These are phyloP conservation scores for Myxozyma lipomycoides DNA, from an alignment of 805 yeast genomes.

Conservation along the genomic window DNA sequence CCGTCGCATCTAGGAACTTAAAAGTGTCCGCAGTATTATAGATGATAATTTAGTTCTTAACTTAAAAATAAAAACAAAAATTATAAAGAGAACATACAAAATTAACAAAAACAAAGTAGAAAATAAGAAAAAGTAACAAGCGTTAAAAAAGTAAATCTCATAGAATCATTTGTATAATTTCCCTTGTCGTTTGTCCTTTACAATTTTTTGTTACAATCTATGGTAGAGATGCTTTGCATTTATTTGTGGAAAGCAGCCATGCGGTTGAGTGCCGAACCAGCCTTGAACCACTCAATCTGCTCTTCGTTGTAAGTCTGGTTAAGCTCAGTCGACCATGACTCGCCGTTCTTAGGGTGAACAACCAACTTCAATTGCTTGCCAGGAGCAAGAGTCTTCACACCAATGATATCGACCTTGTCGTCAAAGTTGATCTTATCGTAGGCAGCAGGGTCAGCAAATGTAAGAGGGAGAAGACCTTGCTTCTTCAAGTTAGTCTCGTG, in stretches of 20 bases:
- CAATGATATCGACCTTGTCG: slow-evolving; percentile 72
- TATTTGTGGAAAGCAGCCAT: slow-evolving; percentile 49
- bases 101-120: not conserved
- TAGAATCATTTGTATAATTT: not conserved
- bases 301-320: slow-evolving; percentile 94
- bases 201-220: too few relatives aligned
- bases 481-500: slow-evolving; percentile 97
- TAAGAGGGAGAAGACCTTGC: slow-evolving; percentile 95
- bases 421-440: slow-evolving; percentile 77
- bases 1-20: too few relatives aligned
- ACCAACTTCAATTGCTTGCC: slow-evolving; percentile 84
- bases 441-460: slow-evolving; percentile 85
- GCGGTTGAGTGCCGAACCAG: slow-evolving; percentile 98
- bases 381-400: slow-evolving; percentile 64
- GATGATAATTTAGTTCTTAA: too few relatives aligned
- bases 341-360: slow-evolving; percentile 67
- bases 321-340: slow-evolving; percentile 82
- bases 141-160: not conserved
- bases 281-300: slow-evolving; percentile 98
- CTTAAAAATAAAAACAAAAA: too few relatives aligned
- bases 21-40: too few relatives aligned
- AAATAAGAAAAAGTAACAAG: not conserved
- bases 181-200: too few relatives aligned
- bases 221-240: too few relatives aligned
- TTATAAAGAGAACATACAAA: not conserved